Evolutionary conservation across 148 eudicot species (phyloP).

Genomic region (Nepenthes gracilis): DNA sequence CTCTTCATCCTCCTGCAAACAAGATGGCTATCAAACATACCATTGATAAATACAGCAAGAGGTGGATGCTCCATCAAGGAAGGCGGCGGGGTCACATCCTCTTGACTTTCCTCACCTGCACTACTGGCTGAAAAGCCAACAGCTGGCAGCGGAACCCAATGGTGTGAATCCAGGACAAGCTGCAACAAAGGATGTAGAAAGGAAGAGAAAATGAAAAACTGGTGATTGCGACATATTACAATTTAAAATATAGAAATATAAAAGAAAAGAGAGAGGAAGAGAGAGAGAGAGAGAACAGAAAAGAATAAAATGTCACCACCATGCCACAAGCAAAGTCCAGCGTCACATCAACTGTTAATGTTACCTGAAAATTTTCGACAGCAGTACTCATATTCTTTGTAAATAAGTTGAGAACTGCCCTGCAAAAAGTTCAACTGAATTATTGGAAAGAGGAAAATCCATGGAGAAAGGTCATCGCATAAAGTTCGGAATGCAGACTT

Average conservation of each 20-base stretch:
- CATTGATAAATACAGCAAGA: conserved; percentile 92
- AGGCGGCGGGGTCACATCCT: conserved; percentile 85
- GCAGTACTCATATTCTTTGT: conserved; percentile 73
- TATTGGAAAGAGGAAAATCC: conserved; percentile 1
- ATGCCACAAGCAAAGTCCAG: not conserved
- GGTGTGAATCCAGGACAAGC: conserved; percentile 95
- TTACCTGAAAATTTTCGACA: conserved; percentile 94
- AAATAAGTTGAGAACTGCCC: conserved; percentile 91
- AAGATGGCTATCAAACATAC: conserved; percentile 18
- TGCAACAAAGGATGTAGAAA: conserved; percentile 18
- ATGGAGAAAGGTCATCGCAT: not conserved
- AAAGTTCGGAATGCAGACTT: conserved; percentile 10
- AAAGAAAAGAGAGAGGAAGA: not conserved
- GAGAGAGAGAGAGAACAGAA: not conserved
- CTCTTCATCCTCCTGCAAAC: no score
- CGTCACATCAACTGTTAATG: not conserved
- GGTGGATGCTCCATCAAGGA: conserved; percentile 98
- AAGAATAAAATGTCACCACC: not conserved
- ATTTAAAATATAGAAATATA: not conserved
- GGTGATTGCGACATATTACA: not conserved
- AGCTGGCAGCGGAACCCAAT: conserved; percentile 92
- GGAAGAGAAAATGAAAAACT: not conserved
- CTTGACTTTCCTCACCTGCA: conserved; percentile 56
- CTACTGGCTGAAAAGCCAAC: conserved; percentile 70
- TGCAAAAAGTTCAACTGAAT: conserved; percentile 26